A percentile compares a stretch with the other conserved stretches of the same genome.
phyloP scores from a whole-genome alignment of 495 filamentous ascomycete genomes.

The Diplogelasinospora grovesii region DNA sequence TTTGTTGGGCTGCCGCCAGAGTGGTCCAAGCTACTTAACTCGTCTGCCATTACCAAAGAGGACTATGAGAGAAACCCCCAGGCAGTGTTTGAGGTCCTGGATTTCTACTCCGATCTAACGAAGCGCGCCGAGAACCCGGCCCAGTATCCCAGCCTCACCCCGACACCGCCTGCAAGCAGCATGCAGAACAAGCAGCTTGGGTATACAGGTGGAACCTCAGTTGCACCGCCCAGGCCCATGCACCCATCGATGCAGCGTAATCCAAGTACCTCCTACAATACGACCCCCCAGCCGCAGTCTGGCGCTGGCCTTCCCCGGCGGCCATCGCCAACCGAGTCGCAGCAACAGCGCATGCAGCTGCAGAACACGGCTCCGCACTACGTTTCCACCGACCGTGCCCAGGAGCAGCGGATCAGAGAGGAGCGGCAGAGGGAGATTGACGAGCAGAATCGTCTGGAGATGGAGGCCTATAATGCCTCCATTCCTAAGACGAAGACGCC shows the following conservation, averaged over 20 bases:
- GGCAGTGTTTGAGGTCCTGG: constrained; percentile 91
- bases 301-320: constrained; percentile 25
- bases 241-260: constrained; percentile 42
- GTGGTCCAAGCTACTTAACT: constrained; percentile 92
- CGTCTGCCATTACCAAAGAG: constrained; percentile 94
- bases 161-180: constrained; percentile 50
- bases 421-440: constrained; percentile 53
- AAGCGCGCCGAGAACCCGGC: constrained; percentile 78
- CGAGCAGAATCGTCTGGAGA: constrained; percentile 63
- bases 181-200: constrained; percentile 58
- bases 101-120: constrained; percentile 95
- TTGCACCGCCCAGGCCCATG: constrained; percentile 66
- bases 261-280: constrained; percentile 40
- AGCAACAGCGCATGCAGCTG: constrained; percentile 37
- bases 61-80: constrained; percentile 98
- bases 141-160: constrained; percentile 65
- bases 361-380: constrained; percentile 42
- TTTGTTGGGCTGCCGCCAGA: constrained; percentile 91
- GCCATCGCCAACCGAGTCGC: constrained; percentile 34
- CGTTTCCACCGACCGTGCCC: constrained; percentile 50
- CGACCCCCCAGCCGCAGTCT: constrained; percentile 19
- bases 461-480: constrained; percentile 81
- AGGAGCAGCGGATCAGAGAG: constrained; percentile 40
- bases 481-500: constrained; percentile 69
- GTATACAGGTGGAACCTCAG: constrained; percentile 54